Percentiles rank a stretch among this genome's conserved stretches.
phyloP scores from a whole-genome alignment of 495 filamentous ascomycete species.

The Podospora australis region DNA sequence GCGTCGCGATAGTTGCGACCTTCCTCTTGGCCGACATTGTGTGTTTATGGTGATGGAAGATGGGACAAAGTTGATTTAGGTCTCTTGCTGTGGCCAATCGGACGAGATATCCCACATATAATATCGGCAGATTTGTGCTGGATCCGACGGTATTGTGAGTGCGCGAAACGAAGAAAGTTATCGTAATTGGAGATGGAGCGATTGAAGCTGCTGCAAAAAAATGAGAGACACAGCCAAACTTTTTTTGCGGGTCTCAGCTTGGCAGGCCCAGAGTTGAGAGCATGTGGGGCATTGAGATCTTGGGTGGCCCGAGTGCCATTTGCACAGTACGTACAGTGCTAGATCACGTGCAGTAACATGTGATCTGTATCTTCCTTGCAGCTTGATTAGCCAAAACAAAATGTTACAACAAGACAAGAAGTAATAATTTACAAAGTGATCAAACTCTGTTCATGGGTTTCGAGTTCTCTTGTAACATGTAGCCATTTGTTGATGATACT shows the following conservation, averaged over 20 bases:
- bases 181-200: no score
- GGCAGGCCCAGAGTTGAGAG: conserved; percentile 3
- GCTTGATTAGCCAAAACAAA: no score
- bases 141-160: no score
- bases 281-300: neutral
- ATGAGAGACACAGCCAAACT: conserved; percentile 13
- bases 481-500: no score
- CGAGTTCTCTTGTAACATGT: no score
- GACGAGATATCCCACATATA: no score
- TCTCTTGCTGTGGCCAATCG: conserved; percentile 2
- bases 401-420: no score
- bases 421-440: no score
- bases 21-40: conserved; percentile 51
- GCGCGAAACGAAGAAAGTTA: no score
- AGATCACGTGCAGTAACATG: conserved; percentile 3
- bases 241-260: conserved; percentile 10
- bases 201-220: conserved; percentile 17
- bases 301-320: neutral
- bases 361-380: no score
- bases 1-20: conserved; percentile 42
- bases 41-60: neutral
- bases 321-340: neutral
- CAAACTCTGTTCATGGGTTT: no score
- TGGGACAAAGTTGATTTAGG: neutral
- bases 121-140: no score